These are phyloP conservation scores for Magnusiomyces magnusii DNA, from an alignment of 1,139 yeast genomes.

Conservation along the genomic window DNA sequence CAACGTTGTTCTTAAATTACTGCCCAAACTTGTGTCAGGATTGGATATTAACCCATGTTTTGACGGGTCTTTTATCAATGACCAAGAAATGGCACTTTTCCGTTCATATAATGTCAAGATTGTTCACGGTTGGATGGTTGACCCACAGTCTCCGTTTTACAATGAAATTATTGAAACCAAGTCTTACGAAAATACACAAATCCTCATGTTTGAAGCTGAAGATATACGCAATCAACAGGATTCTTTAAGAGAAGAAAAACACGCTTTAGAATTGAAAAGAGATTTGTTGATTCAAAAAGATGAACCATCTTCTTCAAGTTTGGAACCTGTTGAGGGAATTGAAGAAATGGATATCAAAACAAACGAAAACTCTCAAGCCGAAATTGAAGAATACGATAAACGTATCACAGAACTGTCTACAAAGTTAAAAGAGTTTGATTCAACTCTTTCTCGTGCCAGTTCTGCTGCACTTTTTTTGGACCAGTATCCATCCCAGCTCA, in stretches of 20 bases:
- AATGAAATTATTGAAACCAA: slow-evolving; percentile 33
- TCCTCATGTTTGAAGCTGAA: slow-evolving; percentile 34
- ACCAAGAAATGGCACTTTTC: slow-evolving; percentile 40
- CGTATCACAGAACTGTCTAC: not conserved
- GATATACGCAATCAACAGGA: slow-evolving; percentile 20
- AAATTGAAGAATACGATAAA: not conserved
- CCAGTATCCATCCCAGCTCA: slow-evolving; percentile 60
- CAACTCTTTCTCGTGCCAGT: slow-evolving; percentile 13
- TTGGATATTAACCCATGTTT: slow-evolving; percentile 66
- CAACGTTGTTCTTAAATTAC: slow-evolving; percentile 39
- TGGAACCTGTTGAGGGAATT: not conserved
- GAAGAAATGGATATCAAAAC: not conserved
- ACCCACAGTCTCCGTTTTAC: slow-evolving; percentile 23
- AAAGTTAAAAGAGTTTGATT: not conserved
- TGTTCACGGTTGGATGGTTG: slow-evolving; percentile 47
- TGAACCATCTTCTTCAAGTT: not conserved
- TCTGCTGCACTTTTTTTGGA: slow-evolving; percentile 39
- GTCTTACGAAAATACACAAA: slow-evolving; percentile 44
- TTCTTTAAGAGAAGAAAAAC: not conserved
- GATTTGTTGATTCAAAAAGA: not conserved
- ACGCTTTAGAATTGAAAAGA: not conserved
- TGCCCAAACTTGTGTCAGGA: slow-evolving; percentile 68
- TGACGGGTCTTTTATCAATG: slow-evolving; percentile 52
- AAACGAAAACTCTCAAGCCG: not conserved
- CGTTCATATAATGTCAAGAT: slow-evolving; percentile 40